Evolutionary conservation across 2,329 filamentous ascomycete species (phyloP), one percentile per base, ranked within the genome.

Genomic region (Neoascochyta sp.): DNA sequence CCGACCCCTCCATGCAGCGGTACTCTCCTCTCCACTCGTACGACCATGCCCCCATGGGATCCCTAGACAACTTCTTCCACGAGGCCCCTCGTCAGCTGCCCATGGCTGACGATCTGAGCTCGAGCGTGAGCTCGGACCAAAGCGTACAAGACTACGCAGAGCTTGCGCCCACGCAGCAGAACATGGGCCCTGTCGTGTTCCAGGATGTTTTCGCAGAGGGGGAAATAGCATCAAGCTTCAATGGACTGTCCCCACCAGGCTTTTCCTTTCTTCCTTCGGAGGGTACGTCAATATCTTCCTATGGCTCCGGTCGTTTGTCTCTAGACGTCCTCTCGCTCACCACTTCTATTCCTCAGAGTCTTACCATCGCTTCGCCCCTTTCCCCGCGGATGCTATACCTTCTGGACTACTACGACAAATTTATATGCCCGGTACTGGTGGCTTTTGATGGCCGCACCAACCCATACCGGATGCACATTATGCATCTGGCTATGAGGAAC

Each of bases 381-480:
- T 80, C 86, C 39, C 78, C 82, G 36, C 83, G 87, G 55, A 83
- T 94, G 69, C 82, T 84, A 45, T 93, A 84, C 64, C 82, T 95
- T 56, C 83, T 95, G 69, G 84, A 93, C 58, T 95, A 95, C 64
- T 95, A 94, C 64, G 83, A 89, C 56, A 88, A 87, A 62, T 85
- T 86, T 54, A 89, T 96, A 67, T 92, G 88, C 46, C 86, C 86
- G 4, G 86, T 87, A 36, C 85, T 95, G 64, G 88, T 95, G 28
- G 86, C 88, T 46, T 88, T 95, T 60, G 90, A 96, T 58, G 81
- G 81, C 8, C 83, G 85, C 2, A 32, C 47, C 4, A 95, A 95
- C 60, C 90, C 90, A 1, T 95, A 90, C 59, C 76, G 88, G 39
- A 80, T 81, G 49, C 83, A 93, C 55, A 80, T 95, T 32, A 72